These are phyloP conservation scores for Trichoderma harzianum DNA, from an alignment of 2,329 filamentous ascomycete genomes.

Conservation along the genomic window DNA sequence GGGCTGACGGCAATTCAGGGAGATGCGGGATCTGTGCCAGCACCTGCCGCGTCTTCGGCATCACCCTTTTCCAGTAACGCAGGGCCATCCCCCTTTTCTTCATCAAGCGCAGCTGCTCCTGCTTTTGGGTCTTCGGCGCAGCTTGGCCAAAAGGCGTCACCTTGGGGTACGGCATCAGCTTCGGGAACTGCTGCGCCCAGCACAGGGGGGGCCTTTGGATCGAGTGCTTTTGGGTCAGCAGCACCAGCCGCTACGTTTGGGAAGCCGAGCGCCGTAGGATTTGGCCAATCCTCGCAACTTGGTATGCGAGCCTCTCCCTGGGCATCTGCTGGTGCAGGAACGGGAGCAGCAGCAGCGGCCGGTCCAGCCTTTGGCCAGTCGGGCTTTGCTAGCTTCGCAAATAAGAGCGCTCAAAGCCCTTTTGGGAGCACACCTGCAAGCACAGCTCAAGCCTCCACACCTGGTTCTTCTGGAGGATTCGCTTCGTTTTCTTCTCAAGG, in stretches of 20 bases:
- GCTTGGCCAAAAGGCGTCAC: conserved; percentile 50
- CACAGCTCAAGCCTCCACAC: conserved; percentile 28
- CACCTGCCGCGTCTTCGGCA: conserved; percentile 30
- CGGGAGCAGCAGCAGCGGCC: conserved; percentile 13
- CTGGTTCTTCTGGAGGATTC: conserved; percentile 46
- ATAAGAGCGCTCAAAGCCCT: conserved; percentile 33
- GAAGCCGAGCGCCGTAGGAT: conserved; percentile 46
- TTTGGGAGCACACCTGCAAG: conserved; percentile 36
- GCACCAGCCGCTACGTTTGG: conserved; percentile 47
- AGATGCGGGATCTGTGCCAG: conserved; percentile 29
- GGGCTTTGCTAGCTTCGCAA: conserved; percentile 43
- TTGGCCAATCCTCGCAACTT: conserved; percentile 50
- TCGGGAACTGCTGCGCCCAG: conserved; percentile 30
- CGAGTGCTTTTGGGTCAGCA: conserved; percentile 42
- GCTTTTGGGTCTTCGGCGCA: conserved; percentile 48
- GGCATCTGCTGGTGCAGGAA: conserved; percentile 34
- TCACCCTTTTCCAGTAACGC: conserved; percentile 30
- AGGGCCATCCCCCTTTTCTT: conserved; percentile 41
- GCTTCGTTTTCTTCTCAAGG: conserved; percentile 52
- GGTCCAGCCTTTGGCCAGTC: conserved; percentile 53
- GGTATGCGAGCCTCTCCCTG: conserved; percentile 53
- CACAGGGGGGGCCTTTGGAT: conserved; percentile 42
- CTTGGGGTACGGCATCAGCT: conserved; percentile 42
- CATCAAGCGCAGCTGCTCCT: conserved; percentile 35
- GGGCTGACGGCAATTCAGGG: conserved; percentile 56